These are phyloP conservation scores for Pachysandra terminalis DNA, from an alignment of 164 flowering plant species.

Conservation along the genomic window DNA sequence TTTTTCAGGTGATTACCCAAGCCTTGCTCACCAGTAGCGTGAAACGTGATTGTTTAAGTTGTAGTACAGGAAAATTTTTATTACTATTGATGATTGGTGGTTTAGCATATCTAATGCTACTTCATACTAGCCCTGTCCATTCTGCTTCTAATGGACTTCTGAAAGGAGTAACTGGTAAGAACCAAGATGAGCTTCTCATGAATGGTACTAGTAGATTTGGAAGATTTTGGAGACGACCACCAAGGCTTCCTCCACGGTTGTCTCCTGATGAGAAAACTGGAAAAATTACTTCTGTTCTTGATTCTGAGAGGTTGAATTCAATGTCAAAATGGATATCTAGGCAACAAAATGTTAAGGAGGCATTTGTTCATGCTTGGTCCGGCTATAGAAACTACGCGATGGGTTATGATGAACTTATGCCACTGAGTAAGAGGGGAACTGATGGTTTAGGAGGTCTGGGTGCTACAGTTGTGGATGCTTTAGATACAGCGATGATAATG, in stretches of 20 bases:
- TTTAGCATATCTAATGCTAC: conserved; percentile 52
- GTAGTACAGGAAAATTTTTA: conserved; percentile 85
- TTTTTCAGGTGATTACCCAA: conserved; percentile 57
- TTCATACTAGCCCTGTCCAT: conserved; percentile 35
- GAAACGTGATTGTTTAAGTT: conserved; percentile 56
- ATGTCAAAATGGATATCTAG: conserved; percentile 49
- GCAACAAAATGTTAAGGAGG: conserved; percentile 71
- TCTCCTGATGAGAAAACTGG: conserved; percentile 57
- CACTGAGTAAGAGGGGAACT: conserved; percentile 62
- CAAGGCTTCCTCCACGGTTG: conserved; percentile 89
- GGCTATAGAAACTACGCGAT: conserved; percentile 82
- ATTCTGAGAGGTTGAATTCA: conserved; percentile 17
- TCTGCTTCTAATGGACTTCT: conserved; percentile 28
- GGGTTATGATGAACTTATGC: conserved; percentile 97
- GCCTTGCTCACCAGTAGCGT: conserved; percentile 44
- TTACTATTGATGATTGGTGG: conserved; percentile 65
- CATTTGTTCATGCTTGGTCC: conserved; percentile 95
- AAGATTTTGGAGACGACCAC: conserved; percentile 66
- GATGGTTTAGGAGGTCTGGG: conserved; percentile 97
- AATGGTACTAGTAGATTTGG: conserved; percentile 29
- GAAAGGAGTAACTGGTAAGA: conserved; percentile 22
- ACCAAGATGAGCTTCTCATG: conserved; percentile 20
- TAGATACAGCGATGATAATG: conserved; percentile 98
- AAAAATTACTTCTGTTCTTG: conserved; percentile 23
- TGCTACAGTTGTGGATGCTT: conserved; percentile 90